These are phyloP conservation scores for Ilyonectria sp. DNA, from an alignment of 2,329 filamentous ascomycete genomes.

Conservation along the genomic window DNA sequence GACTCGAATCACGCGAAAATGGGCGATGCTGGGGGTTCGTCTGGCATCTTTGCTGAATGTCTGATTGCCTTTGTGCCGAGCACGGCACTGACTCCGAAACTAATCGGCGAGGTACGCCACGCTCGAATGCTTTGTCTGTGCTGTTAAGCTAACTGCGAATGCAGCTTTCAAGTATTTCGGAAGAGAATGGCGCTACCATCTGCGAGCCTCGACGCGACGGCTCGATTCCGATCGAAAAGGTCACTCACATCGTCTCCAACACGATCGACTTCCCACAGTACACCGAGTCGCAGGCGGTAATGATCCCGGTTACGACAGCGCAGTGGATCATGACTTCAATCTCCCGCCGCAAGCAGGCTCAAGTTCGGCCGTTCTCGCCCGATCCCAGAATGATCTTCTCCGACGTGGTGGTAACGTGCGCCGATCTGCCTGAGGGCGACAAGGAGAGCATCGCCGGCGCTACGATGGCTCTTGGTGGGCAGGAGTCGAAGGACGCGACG, in stretches of 20 bases:
- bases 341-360: constrained; percentile 77
- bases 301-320: constrained; percentile 88
- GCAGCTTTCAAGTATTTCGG: constrained; percentile 60
- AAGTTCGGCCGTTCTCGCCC: constrained; percentile 88
- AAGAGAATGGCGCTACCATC: constrained; percentile 66
- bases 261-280: constrained; percentile 96
- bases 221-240: constrained; percentile 62
- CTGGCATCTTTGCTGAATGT: constrained; percentile 59
- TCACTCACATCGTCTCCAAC: constrained; percentile 74
- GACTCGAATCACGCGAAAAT: constrained; percentile 42
- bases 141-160: constrained; percentile 20
- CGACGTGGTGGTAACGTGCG: constrained; percentile 85
- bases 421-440: constrained; percentile 87
- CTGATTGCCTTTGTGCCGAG: constrained; percentile 63
- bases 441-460: constrained; percentile 94
- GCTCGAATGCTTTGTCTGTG: too few relatives aligned
- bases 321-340: constrained; percentile 85
- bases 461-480: constrained; percentile 89
- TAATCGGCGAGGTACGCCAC: constrained; percentile 57
- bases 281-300: constrained; percentile 77
- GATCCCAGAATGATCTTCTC: constrained; percentile 93
- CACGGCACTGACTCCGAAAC: constrained; percentile 55
- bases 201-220: constrained; percentile 64
- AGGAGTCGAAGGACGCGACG: constrained; percentile 80
- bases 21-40: constrained; percentile 43